Conservation (phyloP, 306 rosid genomes). For the Corylus americana region DNA sequence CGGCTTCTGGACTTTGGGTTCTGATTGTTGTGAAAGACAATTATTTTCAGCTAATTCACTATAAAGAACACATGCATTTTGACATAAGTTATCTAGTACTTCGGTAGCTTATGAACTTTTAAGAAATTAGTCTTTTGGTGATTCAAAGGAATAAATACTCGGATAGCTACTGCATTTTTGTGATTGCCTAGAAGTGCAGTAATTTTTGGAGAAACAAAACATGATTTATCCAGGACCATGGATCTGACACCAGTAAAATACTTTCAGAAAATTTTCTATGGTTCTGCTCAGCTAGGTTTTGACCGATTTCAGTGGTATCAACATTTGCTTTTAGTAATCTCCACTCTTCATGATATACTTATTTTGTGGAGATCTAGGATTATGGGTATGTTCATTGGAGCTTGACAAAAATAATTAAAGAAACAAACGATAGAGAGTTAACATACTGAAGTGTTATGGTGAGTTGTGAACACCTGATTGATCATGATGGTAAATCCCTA, state of each 20-base stretch:
- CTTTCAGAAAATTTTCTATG: not conserved
- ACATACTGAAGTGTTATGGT: not conserved
- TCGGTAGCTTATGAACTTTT: not conserved
- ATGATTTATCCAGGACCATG: not conserved
- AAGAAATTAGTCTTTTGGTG: not conserved
- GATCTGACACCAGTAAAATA: not conserved
- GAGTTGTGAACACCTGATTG: not conserved
- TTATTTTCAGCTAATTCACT: not conserved
- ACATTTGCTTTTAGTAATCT: not conserved
- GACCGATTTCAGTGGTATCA: not conserved
- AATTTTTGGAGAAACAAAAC: not conserved
- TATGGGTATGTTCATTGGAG: not conserved
- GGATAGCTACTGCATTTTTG: too few species aligned
- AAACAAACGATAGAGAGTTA: not conserved
- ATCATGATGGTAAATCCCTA: not conserved
- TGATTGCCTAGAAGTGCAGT: not conserved
- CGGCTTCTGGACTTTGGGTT: not conserved
- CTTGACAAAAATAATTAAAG: not conserved
- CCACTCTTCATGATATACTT: not conserved
- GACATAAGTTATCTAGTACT: not conserved
- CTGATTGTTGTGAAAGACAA: constrained; percentile 4
- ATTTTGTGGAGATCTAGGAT: not conserved
- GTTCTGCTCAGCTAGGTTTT: not conserved
- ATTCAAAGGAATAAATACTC: not conserved
- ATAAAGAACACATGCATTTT: not conserved